Percentiles rank a stretch among this genome's conserved stretches.
phyloP scores from a whole-genome alignment of 257 asterid species.

The Petunia axillaris region DNA sequence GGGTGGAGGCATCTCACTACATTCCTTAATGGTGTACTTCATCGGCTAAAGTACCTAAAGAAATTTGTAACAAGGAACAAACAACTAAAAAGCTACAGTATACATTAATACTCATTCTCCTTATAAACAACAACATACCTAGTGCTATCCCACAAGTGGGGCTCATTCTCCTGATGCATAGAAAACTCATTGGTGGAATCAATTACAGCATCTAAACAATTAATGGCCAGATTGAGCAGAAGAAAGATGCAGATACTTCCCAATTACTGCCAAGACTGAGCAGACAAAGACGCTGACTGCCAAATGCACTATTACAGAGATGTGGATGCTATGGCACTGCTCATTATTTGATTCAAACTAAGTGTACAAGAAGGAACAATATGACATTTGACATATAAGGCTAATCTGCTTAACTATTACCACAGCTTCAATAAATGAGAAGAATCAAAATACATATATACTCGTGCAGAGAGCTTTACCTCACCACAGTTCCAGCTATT shows the following conservation, averaged over 20 bases:
- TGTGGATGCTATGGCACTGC: background rate
- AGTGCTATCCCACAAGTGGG: background rate
- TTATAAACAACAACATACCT: background rate
- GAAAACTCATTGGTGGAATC: background rate
- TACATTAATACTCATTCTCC: background rate
- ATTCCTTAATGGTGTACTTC: background rate
- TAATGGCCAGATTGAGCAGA: background rate
- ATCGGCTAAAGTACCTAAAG: background rate
- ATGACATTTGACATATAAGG: background rate
- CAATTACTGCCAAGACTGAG: background rate
- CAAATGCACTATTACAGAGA: background rate
- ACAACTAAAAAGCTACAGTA: background rate
- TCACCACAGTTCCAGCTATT: constrained; percentile 99
- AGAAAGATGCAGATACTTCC: background rate
- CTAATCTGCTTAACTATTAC: background rate
- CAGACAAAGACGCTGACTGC: background rate
- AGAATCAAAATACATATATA: background rate
- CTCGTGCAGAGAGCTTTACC: constrained; percentile 41
- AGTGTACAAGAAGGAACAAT: constrained; percentile 11
- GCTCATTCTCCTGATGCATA: too few species aligned
- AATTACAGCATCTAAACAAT: constrained; percentile 1
- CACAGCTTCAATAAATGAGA: constrained; percentile 14
- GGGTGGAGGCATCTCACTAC: too few species aligned
- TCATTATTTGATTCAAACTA: background rate
- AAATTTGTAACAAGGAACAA: background rate